Evolutionary conservation across 495 filamentous ascomycete species (phyloP), one percentile per base, ranked within the genome.

Genomic region (Hypoxylon subgilvum): DNA sequence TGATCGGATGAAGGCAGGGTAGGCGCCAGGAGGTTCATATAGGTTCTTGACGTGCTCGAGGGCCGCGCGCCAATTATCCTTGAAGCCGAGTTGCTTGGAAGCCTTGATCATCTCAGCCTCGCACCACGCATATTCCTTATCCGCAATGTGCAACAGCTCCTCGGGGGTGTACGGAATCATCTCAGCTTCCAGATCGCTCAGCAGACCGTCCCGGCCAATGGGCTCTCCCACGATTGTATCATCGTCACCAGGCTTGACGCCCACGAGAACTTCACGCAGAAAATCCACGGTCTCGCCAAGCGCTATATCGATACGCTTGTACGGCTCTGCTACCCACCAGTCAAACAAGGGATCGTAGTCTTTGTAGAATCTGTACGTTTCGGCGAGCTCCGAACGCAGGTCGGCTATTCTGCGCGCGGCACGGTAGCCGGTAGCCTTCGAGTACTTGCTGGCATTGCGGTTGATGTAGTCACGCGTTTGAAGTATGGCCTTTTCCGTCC

Each of bases 1-100:
- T 9, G 66, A 42, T 13, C 70, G 73, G 30, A 82, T 75, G 35
- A 84, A 74, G 9, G 71, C 52, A 0, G 72, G 68, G 42, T 84
- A 79, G 36, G 78, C 50, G 4, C 74, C 79, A 0, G 79, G 78
- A 14, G 72, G 69, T 17, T 82, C 79, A 51, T 76, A 79, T 3
- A 76, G 66, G 44, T 74, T 72, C 63, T 82, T 82, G 54, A 82
- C 79, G 44, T 77, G 54, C 63, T 82, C 79, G 6, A 82, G 73
- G 2, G 79, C 81, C 2, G 61, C 57, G 21, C 69, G 70, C 81
- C 81, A 84, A 27, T 69, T 10, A 9, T 12, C 34, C 30, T 41
- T 35, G 27, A 65, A 65, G 27, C 57, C 63, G 14, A 77, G 66
- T 22, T 72, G 57, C 10, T 64, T 35, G 4, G 72, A 65, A 3